Evolutionary conservation across 768 basidiomycete species (phyloP).

Genomic region (Tylopilus felleus): DNA sequence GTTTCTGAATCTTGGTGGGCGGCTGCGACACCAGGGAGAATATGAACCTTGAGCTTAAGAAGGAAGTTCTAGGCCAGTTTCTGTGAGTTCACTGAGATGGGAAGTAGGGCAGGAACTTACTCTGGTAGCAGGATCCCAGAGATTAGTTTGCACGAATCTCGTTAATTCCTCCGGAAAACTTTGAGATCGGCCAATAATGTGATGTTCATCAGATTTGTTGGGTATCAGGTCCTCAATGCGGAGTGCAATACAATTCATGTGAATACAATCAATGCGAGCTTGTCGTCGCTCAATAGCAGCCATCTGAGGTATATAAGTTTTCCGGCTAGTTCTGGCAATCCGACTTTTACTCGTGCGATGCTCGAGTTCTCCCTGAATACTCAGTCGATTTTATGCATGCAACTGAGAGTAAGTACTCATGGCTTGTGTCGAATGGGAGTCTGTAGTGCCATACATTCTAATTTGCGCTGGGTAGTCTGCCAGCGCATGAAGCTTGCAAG

Average conservation of each 20-base stretch:
- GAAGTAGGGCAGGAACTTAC: not conserved
- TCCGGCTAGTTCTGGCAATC: not conserved
- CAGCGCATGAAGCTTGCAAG: not conserved
- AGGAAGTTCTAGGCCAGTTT: not conserved
- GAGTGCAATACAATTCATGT: not conserved
- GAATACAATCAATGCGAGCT: not conserved
- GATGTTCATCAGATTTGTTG: not conserved
- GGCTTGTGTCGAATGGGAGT: not conserved
- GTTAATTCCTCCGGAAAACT: not conserved
- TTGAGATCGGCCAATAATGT: not conserved
- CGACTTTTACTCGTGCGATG: not conserved
- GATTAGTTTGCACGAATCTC: not conserved
- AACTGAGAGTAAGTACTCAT: not conserved
- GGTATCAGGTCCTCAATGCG: not conserved
- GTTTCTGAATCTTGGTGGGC: no score
- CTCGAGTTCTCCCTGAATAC: not conserved
- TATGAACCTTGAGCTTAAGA: no score
- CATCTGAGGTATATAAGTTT: not conserved
- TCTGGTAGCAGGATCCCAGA: not conserved
- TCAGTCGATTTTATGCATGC: no score
- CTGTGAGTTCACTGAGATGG: no score
- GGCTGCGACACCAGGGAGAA: no score
- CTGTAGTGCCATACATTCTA: not conserved
- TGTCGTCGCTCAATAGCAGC: not conserved
- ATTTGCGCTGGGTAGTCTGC: not conserved